Conservation (phyloP, 176 grass and related monocot species). For the Paspalum vaginatum region DNA sequence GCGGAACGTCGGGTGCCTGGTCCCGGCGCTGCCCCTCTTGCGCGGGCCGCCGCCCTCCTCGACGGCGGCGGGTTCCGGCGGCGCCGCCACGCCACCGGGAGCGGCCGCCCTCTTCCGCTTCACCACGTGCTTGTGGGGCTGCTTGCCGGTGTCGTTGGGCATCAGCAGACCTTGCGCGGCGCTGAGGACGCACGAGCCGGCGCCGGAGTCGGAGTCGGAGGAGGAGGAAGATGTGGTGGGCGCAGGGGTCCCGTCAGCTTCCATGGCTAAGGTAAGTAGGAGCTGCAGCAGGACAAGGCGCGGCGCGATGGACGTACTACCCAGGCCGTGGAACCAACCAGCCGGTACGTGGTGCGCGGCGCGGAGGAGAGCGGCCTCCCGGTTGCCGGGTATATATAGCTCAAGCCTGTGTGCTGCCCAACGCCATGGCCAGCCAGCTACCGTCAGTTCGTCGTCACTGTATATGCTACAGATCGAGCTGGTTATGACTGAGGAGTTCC, state of each 20-base stretch:
- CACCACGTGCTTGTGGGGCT: slow-evolving; percentile 26
- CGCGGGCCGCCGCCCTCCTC: background rate
- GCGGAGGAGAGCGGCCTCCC: background rate
- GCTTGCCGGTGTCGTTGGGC: background rate
- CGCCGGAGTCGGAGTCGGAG: background rate
- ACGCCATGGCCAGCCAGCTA: background rate
- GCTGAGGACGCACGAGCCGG: slow-evolving; percentile 37
- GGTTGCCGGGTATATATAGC: slow-evolving; percentile 47
- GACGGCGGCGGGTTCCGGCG: background rate
- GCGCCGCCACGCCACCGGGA: background rate
- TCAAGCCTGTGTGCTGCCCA: background rate
- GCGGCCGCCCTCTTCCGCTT: slow-evolving; percentile 26
- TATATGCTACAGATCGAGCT: background rate
- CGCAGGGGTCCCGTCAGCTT: slow-evolving; percentile 40
- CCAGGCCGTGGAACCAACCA: background rate
- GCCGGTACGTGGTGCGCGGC: background rate
- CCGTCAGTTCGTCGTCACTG: background rate
- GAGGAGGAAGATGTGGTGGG: slow-evolving; percentile 37
- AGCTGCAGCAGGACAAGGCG: background rate
- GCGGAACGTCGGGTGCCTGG: slow-evolving; percentile 56
- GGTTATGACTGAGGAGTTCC: background rate
- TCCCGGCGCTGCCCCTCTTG: slow-evolving; percentile 38
- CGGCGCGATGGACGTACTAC: background rate
- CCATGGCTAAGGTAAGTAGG: no score
- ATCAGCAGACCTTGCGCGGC: slow-evolving; percentile 16